Evolutionary conservation across 2,329 filamentous ascomycete species (phyloP).

Genomic region (Orbilia javanica): DNA sequence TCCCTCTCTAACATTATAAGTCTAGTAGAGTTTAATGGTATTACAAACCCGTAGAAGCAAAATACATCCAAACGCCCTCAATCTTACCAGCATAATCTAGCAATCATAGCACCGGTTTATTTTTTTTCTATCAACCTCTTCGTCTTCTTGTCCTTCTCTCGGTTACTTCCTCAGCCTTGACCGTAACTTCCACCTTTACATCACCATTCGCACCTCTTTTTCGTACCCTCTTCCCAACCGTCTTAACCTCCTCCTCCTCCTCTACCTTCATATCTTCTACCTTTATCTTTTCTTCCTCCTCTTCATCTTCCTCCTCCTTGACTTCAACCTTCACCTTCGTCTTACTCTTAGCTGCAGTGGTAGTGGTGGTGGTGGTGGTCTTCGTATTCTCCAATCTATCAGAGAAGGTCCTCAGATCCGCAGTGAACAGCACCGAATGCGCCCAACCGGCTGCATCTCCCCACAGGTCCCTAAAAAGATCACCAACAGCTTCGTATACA

Average conservation of each 20-base stretch:
- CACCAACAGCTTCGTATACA: conserved; percentile 89
- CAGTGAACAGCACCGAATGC: conserved; percentile 91
- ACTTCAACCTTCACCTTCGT: conserved; percentile 64
- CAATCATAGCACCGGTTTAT: not conserved
- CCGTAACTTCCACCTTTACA: conserved; percentile 57
- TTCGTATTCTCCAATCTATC: conserved; percentile 67
- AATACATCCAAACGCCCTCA: conserved; percentile 10
- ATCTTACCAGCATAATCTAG: not conserved
- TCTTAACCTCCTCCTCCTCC: conserved; percentile 63
- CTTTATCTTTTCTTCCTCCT: conserved; percentile 63
- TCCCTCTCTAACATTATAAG: not conserved
- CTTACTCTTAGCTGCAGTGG: conserved; percentile 63
- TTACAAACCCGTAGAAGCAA: not conserved
- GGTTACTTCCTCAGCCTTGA: conserved; percentile 60
- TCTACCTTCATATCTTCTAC: conserved; percentile 60
- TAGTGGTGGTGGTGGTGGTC: conserved; percentile 19
- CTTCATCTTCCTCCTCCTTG: conserved; percentile 61
- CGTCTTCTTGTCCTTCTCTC: conserved; percentile 59
- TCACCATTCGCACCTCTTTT: conserved; percentile 61
- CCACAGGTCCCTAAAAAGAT: conserved; percentile 91
- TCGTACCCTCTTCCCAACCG: conserved; percentile 60
- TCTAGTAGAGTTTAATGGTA: not conserved
- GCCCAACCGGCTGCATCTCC: conserved; percentile 96
- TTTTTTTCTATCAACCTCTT: conserved; percentile 1
- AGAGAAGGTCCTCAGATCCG: conserved; percentile 87